These are phyloP conservation scores for Kwoniella sp. DNA, from an alignment of 768 basidiomycete genomes.

Conservation along the genomic window DNA sequence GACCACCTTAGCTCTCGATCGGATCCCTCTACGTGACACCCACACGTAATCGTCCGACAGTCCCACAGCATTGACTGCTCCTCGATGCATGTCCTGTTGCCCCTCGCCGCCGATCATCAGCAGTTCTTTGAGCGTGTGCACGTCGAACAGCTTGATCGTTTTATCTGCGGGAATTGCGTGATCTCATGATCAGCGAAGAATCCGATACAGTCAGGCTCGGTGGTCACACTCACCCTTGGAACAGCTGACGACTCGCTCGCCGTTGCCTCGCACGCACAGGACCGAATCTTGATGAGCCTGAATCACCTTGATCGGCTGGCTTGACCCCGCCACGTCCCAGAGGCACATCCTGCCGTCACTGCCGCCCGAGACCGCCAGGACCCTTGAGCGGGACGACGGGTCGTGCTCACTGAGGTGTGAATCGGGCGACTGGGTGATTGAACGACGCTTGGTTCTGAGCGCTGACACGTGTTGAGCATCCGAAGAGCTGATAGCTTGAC, in stretches of 20 bases:
- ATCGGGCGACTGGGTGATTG: not conserved
- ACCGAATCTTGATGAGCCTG: constrained; percentile 41
- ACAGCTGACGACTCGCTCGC: constrained; percentile 41
- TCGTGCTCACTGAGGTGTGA: too few relatives aligned
- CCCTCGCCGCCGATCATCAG: constrained; percentile 29
- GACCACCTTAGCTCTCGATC: not conserved
- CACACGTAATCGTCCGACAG: constrained; percentile 45
- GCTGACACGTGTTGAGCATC: not conserved
- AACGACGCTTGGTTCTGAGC: not conserved
- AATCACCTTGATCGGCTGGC: constrained; percentile 27
- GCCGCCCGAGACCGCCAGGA: constrained; percentile 40
- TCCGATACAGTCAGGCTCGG: not conserved
- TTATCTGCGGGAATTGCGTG: constrained; percentile 27
- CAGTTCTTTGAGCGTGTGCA: constrained; percentile 33
- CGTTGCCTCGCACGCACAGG: constrained; percentile 42
- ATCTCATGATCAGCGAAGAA: constrained; percentile 3
- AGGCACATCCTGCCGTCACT: constrained; percentile 45
- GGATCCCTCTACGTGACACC: constrained; percentile 1
- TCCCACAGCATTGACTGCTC: constrained; percentile 43
- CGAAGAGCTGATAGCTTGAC: too few relatives aligned
- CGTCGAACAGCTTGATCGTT: constrained; percentile 42
- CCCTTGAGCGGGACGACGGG: too few relatives aligned
- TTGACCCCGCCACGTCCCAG: constrained; percentile 41
- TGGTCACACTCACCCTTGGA: constrained; percentile 39
- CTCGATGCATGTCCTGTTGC: constrained; percentile 19